These are phyloP conservation scores for Didymella sp. DNA, from an alignment of 2,329 filamentous ascomycete genomes.

Conservation along the genomic window DNA sequence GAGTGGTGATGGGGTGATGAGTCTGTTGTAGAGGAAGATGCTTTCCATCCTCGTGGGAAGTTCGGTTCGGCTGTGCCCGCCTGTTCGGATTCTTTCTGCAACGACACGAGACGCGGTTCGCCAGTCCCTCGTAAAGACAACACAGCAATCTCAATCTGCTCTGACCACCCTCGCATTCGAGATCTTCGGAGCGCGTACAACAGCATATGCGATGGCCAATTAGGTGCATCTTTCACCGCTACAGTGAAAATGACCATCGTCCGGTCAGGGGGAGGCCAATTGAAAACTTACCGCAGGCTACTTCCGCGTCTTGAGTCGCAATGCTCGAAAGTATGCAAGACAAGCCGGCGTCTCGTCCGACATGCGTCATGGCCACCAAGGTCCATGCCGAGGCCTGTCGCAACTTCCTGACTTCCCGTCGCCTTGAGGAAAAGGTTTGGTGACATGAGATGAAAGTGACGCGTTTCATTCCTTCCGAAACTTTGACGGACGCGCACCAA, in stretches of 20 bases:
- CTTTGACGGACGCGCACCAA: background rate
- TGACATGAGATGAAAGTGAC: slow-evolving; percentile 17
- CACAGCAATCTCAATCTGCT: slow-evolving; percentile 18
- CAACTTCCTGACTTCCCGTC: slow-evolving; percentile 23
- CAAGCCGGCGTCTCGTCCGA: slow-evolving; percentile 20
- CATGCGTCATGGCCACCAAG: slow-evolving; percentile 34
- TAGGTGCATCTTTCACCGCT: slow-evolving; percentile 38
- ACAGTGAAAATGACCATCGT: slow-evolving; percentile 25
- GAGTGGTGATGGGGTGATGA: background rate
- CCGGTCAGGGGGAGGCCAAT: slow-evolving; percentile 27
- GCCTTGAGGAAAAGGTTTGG: slow-evolving; percentile 14
- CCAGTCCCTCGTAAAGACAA: slow-evolving; percentile 5
- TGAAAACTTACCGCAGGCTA: slow-evolving; percentile 33
- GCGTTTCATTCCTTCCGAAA: slow-evolving; percentile 12
- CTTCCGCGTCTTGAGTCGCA: slow-evolving; percentile 33
- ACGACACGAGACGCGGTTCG: slow-evolving; percentile 9
- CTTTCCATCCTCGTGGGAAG: background rate
- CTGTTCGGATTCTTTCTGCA: background rate
- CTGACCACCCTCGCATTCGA: slow-evolving; percentile 15
- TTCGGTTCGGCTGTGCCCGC: slow-evolving; percentile 5
- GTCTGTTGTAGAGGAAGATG: background rate
- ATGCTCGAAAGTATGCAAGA: slow-evolving; percentile 25
- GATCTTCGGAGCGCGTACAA: slow-evolving; percentile 18
- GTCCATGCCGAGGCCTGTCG: slow-evolving; percentile 24
- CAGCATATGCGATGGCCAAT: slow-evolving; percentile 33